A percentile compares a stretch with the other conserved stretches of the same genome.
Conservation (phyloP, 202 grass and related monocot genomes). For the Saccharum hybrid region DNA sequence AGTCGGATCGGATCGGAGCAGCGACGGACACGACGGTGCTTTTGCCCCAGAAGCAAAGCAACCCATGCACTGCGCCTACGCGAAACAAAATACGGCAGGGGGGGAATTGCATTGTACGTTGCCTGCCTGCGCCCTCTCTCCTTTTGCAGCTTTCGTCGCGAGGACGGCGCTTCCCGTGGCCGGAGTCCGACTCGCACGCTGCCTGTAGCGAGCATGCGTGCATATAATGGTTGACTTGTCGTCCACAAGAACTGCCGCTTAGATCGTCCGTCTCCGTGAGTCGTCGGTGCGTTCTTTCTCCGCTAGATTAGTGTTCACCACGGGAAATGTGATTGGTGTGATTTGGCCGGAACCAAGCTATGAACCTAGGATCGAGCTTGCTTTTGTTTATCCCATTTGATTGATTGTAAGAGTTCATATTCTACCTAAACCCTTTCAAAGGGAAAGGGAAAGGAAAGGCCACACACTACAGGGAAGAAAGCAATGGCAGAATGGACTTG, state of each 20-base stretch:
- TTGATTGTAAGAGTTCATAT: neutral
- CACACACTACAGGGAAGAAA: neutral
- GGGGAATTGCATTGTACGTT: no score
- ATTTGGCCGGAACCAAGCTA: neutral
- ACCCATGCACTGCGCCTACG: neutral
- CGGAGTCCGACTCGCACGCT: neutral
- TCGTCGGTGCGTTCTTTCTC: neutral
- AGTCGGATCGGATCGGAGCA: neutral
- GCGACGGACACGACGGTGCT: neutral
- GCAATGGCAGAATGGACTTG: conserved; percentile 13
- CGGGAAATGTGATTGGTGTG: neutral
- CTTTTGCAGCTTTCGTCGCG: neutral
- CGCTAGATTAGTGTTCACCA: neutral
- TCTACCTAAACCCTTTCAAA: neutral
- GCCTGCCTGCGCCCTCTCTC: neutral
- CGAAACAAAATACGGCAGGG: neutral
- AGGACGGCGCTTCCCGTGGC: neutral
- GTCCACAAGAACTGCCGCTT: neutral
- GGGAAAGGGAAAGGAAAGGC: neutral
- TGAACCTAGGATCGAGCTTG: neutral
- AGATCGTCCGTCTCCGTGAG: neutral
- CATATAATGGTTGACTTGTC: neutral
- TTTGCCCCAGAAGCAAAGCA: conserved; percentile 31
- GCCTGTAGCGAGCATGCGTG: neutral
- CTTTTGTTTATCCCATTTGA: conserved; percentile 2